These are phyloP conservation scores for Bipolaris gigantea DNA, from an alignment of 2,329 filamentous ascomycete species.

Conservation along the genomic window DNA sequence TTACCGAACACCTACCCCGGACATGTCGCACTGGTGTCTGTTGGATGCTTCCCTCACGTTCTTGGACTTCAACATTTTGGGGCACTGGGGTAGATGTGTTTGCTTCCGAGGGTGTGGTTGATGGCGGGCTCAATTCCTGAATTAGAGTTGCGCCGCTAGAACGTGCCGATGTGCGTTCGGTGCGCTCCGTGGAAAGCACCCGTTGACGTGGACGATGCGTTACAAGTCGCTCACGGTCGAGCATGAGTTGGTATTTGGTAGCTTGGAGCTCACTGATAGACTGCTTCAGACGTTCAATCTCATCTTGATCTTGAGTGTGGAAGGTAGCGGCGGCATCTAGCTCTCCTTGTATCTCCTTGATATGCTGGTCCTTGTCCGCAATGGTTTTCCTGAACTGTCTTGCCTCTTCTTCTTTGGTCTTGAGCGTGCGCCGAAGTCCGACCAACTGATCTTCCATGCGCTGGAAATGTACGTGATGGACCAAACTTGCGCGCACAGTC, in stretches of 20 bases:
- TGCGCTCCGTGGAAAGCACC: conserved; percentile 25
- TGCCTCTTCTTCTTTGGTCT: conserved; percentile 28
- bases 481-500: conserved; percentile 34
- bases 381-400: conserved; percentile 16
- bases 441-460: conserved; percentile 38
- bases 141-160: conserved; percentile 41
- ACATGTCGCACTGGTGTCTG: conserved; percentile 20
- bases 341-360: conserved; percentile 25
- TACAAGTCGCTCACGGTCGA: conserved; percentile 36
- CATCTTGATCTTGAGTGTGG: conserved; percentile 26
- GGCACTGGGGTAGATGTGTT: conserved; percentile 12
- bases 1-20: conserved; percentile 16
- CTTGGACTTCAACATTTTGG: conserved; percentile 6
- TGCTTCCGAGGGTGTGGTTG: conserved; percentile 20
- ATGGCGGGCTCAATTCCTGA: conserved; percentile 24
- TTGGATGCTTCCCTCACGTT: conserved; percentile 21
- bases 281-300: conserved; percentile 32
- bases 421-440: conserved; percentile 26
- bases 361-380: conserved; percentile 21
- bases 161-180: conserved; percentile 26
- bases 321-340: conserved; percentile 20
- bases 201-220: conserved; percentile 27
- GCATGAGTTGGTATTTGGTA: conserved; percentile 38
- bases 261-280: conserved; percentile 27
- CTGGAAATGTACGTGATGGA: conserved; percentile 40